Base-by-base conservation (phyloP, 306 rosid species). In the Canavalia gladiata region DNA sequence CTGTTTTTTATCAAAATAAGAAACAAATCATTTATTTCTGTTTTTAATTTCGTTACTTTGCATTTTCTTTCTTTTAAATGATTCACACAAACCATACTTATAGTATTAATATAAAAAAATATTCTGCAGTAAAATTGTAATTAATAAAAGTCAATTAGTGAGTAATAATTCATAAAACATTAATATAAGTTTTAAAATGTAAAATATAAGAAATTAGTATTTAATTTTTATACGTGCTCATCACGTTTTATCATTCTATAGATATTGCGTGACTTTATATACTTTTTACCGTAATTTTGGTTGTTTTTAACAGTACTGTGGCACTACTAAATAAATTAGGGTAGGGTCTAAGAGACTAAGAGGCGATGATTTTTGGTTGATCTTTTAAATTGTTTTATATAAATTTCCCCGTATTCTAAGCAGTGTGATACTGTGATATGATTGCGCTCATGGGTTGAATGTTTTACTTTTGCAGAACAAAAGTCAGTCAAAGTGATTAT, bases 401-500 rank as follows among this genome's bases (percentile, higher is more conserved):
- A 78, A 74, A 41, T 70, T 85, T 55, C 62, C 9, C 85, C 80
- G 54, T 64, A 86, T 75, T 69, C 68, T 68, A 60, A 74, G 86
- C 82, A 47, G 86, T 18, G 64, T 47, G 87, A 52, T 81, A 87
- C 84, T 18, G 64, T 47, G 87, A 52, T 81, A 87, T 87, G 87
- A 87, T 87, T 87, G 82, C 84, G 3, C 82, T 72, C 86, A 77
- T 81, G 87, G 81, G 84, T 87, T 77, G 80, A 62, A 77, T 87
- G 86, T 81, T 84, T 58, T 74, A 74, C 86, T 84, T 87, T 87
- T 81, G 35, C 80, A 35, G 76, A 84, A 81, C 86, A 87, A 87
- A 87, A 87, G 87, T 56, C 83, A 74, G 88, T 87, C 90, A 84
- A 87, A 81, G 84, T 77, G 74, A 87, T 84, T 54, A 84, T 87